Conservation (phyloP, 257 asterid genomes). For the Salvia splendens region DNA sequence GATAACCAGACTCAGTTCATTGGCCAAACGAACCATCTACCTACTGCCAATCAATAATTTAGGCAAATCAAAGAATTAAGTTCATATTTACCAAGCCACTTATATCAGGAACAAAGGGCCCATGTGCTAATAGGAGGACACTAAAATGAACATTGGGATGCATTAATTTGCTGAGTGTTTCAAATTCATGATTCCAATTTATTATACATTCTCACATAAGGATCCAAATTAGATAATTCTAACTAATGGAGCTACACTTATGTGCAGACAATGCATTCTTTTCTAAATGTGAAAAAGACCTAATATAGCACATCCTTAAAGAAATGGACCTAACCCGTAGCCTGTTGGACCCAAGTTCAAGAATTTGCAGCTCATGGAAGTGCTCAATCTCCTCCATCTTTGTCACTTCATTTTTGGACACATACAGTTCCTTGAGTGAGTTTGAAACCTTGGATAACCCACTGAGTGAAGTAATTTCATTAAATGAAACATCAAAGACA, state of each 20-base stretch:
- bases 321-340: conserved; percentile 65
- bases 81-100: not conserved
- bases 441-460: conserved; percentile 73
- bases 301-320: conserved; percentile 20
- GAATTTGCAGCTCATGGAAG: conserved; percentile 75
- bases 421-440: conserved; percentile 85
- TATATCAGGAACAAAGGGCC: conserved; percentile 20
- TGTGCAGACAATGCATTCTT: conserved; percentile 4
- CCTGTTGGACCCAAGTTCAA: conserved; percentile 95
- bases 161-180: conserved; percentile 10
- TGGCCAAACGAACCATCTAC: conserved; percentile 15
- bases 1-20: conserved; percentile 36
- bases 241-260: conserved; percentile 11
- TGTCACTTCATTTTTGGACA: conserved; percentile 85
- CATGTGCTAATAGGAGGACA: conserved; percentile 27
- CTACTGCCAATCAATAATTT: conserved; percentile 6
- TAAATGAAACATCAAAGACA: conserved; percentile 88
- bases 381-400: conserved; percentile 94
- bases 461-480: conserved; percentile 67
- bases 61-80: not conserved
- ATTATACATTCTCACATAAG: conserved; percentile 14
- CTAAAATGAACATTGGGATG: not conserved
- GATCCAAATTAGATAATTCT: conserved; percentile 14
- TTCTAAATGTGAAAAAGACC: conserved; percentile 14
- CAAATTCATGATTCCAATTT: conserved; percentile 7